Evolutionary conservation across 208 protist genomes (phyloP).

Genomic region (Trypanosoma vivax): DNA sequence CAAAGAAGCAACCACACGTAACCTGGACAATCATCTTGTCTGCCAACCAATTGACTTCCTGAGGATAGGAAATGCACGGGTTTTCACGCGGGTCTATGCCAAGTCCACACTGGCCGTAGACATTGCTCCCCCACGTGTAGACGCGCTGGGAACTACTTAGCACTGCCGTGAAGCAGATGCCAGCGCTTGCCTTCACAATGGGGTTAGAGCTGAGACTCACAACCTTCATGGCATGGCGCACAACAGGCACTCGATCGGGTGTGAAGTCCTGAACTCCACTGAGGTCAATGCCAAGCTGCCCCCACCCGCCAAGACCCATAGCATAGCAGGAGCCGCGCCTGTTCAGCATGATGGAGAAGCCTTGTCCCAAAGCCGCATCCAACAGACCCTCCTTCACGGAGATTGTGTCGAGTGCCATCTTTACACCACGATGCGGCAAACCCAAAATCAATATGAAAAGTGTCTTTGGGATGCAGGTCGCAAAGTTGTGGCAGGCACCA

Average conservation of each 20-base stretch:
- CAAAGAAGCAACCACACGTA: constrained; percentile 76
- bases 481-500: constrained; percentile 55
- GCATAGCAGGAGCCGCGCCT: constrained; percentile 57
- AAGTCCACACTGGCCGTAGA: constrained; percentile 71
- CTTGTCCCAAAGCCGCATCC: constrained; percentile 50
- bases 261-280: constrained; percentile 40
- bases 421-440: constrained; percentile 52
- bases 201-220: constrained; percentile 48
- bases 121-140: constrained; percentile 81
- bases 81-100: constrained; percentile 53
- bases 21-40: constrained; percentile 80
- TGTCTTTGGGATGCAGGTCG: constrained; percentile 52
- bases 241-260: constrained; percentile 54
- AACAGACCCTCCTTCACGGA: constrained; percentile 64
- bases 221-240: constrained; percentile 54
- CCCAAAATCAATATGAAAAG: constrained; percentile 60
- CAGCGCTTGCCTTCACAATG: constrained; percentile 25
- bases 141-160: constrained; percentile 69
- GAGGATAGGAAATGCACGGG: constrained; percentile 43
- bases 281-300: constrained; percentile 65
- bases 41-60: constrained; percentile 58
- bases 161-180: constrained; percentile 25
- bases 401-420: constrained; percentile 23
- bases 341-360: constrained; percentile 71
- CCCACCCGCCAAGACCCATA: constrained; percentile 72